Evolutionary conservation across 2,329 filamentous ascomycete species (phyloP), one percentile per base, ranked within the genome.

Genomic region (Tricladium varicosporioides): DNA sequence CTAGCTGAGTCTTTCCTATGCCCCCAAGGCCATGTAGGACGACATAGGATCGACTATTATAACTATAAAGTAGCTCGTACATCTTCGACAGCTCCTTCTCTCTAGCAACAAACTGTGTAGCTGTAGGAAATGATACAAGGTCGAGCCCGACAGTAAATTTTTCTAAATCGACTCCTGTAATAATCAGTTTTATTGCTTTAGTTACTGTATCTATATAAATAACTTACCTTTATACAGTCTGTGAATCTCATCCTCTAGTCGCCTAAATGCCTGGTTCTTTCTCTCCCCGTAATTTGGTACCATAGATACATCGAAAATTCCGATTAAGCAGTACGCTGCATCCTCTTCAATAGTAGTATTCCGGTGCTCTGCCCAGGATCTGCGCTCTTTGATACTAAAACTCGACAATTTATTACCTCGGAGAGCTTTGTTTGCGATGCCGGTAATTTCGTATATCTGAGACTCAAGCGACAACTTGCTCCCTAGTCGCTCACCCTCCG

Each of bases 1-100:
- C 65, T 19, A 76, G 65, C 59, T 78, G 71, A 10, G 75, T 78
- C 65, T 78, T 78, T 22, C 73, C 75, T 32, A 78, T 76, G 2
- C 75, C 75, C n/a, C 75, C 74, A 3, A 76, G 64, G 14, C 75
- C 75, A 48, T 76, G 67, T 8, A 78, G 60, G 31, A 74, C 65
- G 40, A 70, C 65, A 22, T 31, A 52, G 15, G 53, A 53, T 56
- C 53, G 43, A 59, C 19, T 58, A 49, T 33, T 32, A 27, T 60
- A n/a, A 54, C 36, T 49, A 27, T 59, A 22, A 51, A 65, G 59
- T 32, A 63, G 32, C 18, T 59, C 45, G 56, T 62, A 51, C 53
- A 65, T 64, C 40, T 63, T 59, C 19, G 50, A 53, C 11, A 65
- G 57, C 60, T 65, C 60, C 48, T 60, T 56, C 57, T 64, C 60